Evolutionary conservation across 768 basidiomycete genomes (phyloP).

Genomic region (Suillus tomentosus): DNA sequence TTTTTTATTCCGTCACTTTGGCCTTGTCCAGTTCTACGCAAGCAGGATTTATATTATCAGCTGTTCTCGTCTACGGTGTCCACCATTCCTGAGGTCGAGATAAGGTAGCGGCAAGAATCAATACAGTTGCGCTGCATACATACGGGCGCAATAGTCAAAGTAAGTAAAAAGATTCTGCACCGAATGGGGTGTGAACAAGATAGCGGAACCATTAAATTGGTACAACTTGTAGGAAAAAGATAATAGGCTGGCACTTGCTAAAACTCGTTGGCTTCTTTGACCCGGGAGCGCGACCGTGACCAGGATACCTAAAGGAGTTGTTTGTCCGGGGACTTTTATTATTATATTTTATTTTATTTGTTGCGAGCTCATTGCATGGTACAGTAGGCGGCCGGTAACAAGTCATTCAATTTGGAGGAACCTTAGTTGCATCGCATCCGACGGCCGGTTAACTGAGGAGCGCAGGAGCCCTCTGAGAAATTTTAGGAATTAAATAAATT

Average conservation of each 20-base stretch:
- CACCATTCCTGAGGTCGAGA: constrained; percentile 5
- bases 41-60: neutral
- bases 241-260: constrained; percentile 5
- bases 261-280: constrained; percentile 5
- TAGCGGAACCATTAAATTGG: constrained; percentile 5
- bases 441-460: neutral
- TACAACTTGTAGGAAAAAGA: constrained; percentile 2
- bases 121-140: neutral
- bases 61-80: neutral
- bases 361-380: constrained; percentile 4
- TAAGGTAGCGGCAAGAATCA: constrained; percentile 1
- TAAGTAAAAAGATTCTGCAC: too few relatives aligned
- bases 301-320: neutral
- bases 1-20: neutral
- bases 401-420: neutral
- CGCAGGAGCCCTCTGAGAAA: neutral
- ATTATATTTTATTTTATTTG: constrained; percentile 1
- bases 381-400: constrained; percentile 4
- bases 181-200: constrained; percentile 9
- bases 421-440: constrained; percentile 1
- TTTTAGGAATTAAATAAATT: constrained; percentile 4
- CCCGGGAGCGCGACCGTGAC: neutral
- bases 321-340: neutral
- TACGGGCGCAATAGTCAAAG: neutral
- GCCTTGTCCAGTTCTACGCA: neutral